Evolutionary conservation across 345 rosid genomes (phyloP).

Genomic region (Salix suchowensis): DNA sequence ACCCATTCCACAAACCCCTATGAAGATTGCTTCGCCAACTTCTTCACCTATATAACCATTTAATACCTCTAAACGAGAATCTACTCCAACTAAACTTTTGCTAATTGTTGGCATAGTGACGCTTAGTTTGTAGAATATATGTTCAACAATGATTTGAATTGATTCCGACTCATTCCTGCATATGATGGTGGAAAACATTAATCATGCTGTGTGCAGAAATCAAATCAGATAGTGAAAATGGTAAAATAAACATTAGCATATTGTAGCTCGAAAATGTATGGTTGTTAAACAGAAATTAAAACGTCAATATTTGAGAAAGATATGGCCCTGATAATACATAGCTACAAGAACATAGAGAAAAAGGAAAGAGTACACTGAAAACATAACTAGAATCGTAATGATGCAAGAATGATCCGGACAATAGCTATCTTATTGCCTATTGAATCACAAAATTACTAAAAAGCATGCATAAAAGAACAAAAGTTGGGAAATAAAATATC

Average conservation of each 20-base stretch:
- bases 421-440: background rate
- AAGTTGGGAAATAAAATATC: background rate
- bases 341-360: background rate
- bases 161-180: background rate
- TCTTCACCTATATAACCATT: background rate
- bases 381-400: background rate
- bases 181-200: background rate
- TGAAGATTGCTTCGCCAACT: background rate
- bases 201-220: background rate
- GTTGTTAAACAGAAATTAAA: background rate
- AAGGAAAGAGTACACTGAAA: background rate
- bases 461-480: background rate
- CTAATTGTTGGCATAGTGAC: background rate
- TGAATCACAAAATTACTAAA: background rate
- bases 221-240: too few species aligned
- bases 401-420: background rate
- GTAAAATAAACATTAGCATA: background rate
- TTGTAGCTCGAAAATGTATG: background rate
- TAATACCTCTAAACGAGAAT: background rate
- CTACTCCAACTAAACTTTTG: background rate
- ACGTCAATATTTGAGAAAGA: background rate
- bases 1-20: constrained; percentile 6
- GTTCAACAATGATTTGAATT: background rate
- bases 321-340: background rate
- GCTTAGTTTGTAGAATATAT: background rate